Conservation (phyloP, 75 land plant genomes). For the Azolla pinnata region DNA sequence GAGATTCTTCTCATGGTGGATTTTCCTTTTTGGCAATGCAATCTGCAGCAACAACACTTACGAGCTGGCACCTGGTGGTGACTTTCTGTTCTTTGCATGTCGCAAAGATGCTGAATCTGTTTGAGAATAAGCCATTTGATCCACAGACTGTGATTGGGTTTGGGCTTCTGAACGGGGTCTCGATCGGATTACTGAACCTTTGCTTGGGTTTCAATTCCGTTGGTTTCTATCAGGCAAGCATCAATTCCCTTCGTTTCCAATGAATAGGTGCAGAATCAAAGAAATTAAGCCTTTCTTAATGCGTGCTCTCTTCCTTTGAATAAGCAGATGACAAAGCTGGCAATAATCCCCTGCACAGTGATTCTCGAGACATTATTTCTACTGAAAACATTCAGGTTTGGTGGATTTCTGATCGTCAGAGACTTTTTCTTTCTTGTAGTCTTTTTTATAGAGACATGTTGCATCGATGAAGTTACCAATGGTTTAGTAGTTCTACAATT, state of each 20-base stretch:
- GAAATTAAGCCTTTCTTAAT: no score
- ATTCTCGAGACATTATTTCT: conserved; percentile 77
- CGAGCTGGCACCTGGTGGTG: conserved; percentile 80
- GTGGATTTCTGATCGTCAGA: no score
- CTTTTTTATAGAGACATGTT: no score
- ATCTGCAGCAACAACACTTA: conserved; percentile 60
- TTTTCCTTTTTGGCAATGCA: not conserved
- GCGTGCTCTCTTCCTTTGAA: not conserved
- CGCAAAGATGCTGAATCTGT: conserved; percentile 60
- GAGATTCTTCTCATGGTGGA: not conserved
- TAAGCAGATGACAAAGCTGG: conserved; percentile 90
- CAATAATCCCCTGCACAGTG: conserved; percentile 90
- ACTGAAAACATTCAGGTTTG: conserved; percentile 67
- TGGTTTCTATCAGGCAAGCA: conserved; percentile 94
- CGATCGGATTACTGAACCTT: conserved; percentile 66
- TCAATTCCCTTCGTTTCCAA: no score
- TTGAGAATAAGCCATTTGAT: conserved; percentile 82
- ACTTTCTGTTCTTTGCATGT: conserved; percentile 70
- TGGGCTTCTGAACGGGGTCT: conserved; percentile 71
- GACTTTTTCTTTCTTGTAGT: no score
- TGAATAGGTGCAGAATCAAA: no score
- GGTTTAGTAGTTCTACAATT: no score
- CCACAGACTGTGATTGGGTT: conserved; percentile 58
- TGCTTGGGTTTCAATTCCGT: conserved; percentile 85
- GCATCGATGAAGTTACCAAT: no score